phyloP scores from a whole-genome alignment of 306 rosid species.

The Comarum palustre region DNA sequence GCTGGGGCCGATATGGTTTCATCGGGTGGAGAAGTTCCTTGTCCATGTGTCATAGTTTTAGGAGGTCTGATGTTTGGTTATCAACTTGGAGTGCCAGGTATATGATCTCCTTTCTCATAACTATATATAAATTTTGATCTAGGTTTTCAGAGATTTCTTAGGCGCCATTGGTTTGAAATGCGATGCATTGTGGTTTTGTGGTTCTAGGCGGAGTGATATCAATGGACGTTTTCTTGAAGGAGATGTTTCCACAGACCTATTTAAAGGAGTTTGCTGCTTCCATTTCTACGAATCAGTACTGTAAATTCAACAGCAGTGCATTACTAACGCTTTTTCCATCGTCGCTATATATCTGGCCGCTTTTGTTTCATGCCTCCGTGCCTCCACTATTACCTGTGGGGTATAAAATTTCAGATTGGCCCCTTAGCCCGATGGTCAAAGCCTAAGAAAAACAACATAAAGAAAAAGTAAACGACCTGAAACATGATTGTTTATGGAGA shows the following conservation, averaged over 20 bases:
- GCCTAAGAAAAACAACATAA: too few relatives aligned
- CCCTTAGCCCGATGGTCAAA: too few relatives aligned
- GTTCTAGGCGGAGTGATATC: conserved; percentile 94
- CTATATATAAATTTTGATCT: not conserved
- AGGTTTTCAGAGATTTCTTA: too few relatives aligned
- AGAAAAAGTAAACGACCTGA: too few relatives aligned
- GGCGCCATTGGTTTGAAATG: too few relatives aligned
- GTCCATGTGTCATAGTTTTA: too few relatives aligned
- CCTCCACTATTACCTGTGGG: conserved; percentile 47
- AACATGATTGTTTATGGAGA: too few relatives aligned
- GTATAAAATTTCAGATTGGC: too few relatives aligned
- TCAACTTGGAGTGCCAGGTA: conserved; percentile 83
- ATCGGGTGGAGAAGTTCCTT: conserved; percentile 35
- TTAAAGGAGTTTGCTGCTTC: conserved; percentile 20
- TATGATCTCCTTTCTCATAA: not conserved
- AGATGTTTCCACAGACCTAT: conserved; percentile 63
- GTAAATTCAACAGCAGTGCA: conserved; percentile 65
- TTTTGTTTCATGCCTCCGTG: conserved; percentile 44
- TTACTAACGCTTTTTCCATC: conserved; percentile 65
- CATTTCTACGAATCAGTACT: conserved; percentile 54
- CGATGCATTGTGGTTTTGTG: too few relatives aligned
- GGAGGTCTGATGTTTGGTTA: conserved; percentile 84
- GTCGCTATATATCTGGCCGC: conserved; percentile 73
- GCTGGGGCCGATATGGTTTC: conserved; percentile 9
- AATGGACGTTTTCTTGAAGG: conserved; percentile 55